phyloP scores from a whole-genome alignment of 2,329 filamentous ascomycete genomes.

The Beauveria rudraprayagi region DNA sequence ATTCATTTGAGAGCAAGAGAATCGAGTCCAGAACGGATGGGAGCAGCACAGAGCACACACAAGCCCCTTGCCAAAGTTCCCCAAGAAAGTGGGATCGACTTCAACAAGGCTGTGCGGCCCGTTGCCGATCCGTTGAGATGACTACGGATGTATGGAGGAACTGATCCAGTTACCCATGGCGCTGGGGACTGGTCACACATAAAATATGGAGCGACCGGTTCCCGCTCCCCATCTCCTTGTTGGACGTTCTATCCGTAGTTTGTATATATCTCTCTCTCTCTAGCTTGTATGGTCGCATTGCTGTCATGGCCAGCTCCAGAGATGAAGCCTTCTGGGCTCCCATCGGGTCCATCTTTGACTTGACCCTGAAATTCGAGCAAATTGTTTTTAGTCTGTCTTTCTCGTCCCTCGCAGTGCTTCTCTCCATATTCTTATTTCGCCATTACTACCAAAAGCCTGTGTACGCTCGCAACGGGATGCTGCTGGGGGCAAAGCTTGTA shows the following conservation, averaged over 20 bases:
- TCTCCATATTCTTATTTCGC: not conserved
- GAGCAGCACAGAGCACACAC: too few relatives aligned
- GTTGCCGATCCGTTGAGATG: not conserved
- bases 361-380: not conserved
- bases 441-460: not conserved
- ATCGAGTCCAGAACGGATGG: not conserved
- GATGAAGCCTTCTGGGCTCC: not conserved
- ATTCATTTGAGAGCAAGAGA: not conserved
- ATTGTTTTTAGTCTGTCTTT: not conserved
- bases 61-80: not conserved
- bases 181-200: not conserved
- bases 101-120: not conserved
- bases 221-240: not conserved
- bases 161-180: too few relatives aligned
- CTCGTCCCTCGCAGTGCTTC: not conserved
- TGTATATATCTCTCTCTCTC: too few relatives aligned
- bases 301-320: not conserved
- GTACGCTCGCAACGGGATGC: not conserved
- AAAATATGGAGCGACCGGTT: not conserved
- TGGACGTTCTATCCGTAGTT: not conserved
- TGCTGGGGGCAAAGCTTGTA: not conserved
- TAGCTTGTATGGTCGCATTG: not conserved
- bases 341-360: not conserved
- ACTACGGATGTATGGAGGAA: not conserved
- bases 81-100: not conserved